Conservation (phyloP, 495 filamentous ascomycete species). For the Penicillium verhagenii region DNA sequence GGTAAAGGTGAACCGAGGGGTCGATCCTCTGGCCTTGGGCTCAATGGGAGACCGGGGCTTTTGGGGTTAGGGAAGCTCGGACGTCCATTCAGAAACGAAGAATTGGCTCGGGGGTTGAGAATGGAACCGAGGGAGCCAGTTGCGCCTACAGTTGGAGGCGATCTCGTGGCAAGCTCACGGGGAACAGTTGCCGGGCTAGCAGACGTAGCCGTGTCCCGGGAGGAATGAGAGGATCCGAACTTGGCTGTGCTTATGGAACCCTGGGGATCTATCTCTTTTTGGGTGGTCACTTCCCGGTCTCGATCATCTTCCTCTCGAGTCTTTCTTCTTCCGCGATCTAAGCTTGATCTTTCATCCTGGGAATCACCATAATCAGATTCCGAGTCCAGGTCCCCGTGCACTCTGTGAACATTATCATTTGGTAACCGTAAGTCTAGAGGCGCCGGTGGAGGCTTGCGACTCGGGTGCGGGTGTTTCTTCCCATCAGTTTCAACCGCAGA, state of each 20-base stretch:
- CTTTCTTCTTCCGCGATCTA: constrained; percentile 74
- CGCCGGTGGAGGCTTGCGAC: constrained; percentile 79
- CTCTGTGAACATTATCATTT: constrained; percentile 35
- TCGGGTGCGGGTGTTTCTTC: constrained; percentile 50
- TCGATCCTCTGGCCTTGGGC: constrained; percentile 79
- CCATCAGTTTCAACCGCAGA: constrained; percentile 16
- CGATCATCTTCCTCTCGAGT: constrained; percentile 87
- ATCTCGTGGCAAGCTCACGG: constrained; percentile 27
- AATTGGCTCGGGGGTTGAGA: constrained; percentile 30
- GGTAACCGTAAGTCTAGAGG: constrained; percentile 68
- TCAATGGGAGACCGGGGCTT: constrained; percentile 85
- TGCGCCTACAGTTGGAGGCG: constrained; percentile 26
- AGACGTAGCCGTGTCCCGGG: constrained; percentile 13
- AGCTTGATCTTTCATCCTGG: constrained; percentile 55
- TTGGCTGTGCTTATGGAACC: constrained; percentile 59
- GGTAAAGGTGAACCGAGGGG: constrained; percentile 71
- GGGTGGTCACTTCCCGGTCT: constrained; percentile 65
- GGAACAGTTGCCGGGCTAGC: constrained; percentile 19
- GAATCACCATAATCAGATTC: constrained; percentile 85
- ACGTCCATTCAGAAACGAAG: constrained; percentile 26
- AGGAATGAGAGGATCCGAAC: constrained; percentile 4
- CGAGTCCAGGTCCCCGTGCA: constrained; percentile 55
- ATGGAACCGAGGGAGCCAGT: constrained; percentile 38
- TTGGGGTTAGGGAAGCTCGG: constrained; percentile 56
- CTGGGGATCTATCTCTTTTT: constrained; percentile 65